Conservation (phyloP, 441 rosid species). For the Croton laevigatus region DNA sequence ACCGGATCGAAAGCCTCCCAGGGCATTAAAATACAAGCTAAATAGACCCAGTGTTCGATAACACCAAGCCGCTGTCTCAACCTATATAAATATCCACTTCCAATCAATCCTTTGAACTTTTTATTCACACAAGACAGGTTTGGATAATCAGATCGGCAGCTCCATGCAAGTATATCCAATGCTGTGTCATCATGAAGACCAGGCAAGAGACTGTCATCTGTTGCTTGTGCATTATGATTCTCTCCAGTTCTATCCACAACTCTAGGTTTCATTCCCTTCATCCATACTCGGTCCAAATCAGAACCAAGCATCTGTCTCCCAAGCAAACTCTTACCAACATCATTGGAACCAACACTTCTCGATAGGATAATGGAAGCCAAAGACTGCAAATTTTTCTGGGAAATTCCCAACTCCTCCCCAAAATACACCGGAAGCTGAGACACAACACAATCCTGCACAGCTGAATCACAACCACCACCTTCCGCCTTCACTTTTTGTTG, state of each 20-base stretch:
- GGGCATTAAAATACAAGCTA: constrained; percentile 41
- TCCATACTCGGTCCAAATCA: constrained; percentile 15
- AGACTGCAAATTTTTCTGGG: constrained; percentile 21
- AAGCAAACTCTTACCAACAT: constrained; percentile 20
- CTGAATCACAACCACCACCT: constrained; percentile 20
- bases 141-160: constrained; percentile 43
- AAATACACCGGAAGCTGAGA: constrained; percentile 9
- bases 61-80: constrained; percentile 38
- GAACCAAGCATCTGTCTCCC: constrained; percentile 21
- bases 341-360: constrained; percentile 20
- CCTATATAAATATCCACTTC: constrained; percentile 43
- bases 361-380: constrained; percentile 23
- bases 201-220: constrained; percentile 34
- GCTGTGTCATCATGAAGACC: constrained; percentile 41
- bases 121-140: constrained; percentile 41
- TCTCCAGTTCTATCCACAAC: constrained; percentile 28
- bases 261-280: constrained; percentile 21
- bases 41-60: constrained; percentile 54
- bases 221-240: constrained; percentile 22
- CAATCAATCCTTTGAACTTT: constrained; percentile 35
- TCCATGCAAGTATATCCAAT: constrained; percentile 35
- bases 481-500: constrained; percentile 23
- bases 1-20: constrained; percentile 62
- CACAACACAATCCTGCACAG: constrained; percentile 14
- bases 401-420: constrained; percentile 15